phyloP scores from a whole-genome alignment of 148 eudicot genomes.

The Cornus controversa region DNA sequence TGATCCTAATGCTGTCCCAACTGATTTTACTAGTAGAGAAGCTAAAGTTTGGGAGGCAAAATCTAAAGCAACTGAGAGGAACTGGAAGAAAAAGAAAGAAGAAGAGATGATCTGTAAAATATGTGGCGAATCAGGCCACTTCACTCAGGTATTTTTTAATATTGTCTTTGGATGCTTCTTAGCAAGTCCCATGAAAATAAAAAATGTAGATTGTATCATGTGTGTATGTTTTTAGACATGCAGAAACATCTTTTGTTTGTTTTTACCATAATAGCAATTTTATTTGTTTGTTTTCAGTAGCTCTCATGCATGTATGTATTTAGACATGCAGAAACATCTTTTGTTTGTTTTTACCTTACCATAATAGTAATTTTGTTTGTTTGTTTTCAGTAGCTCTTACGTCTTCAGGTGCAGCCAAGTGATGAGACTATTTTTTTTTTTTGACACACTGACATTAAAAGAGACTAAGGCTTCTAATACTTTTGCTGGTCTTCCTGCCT shows the following conservation, averaged over 20 bases:
- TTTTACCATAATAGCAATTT: background rate
- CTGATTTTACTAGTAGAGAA: constrained; percentile 97
- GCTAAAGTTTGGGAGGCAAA: constrained; percentile 99
- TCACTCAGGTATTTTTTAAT: constrained; percentile 70
- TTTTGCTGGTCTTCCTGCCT: background rate
- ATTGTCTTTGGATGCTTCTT: background rate
- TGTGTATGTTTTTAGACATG: background rate
- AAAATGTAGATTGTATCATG: background rate
- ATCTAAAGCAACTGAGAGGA: constrained; percentile 99
- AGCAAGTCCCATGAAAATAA: background rate
- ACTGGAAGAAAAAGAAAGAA: constrained; percentile 97
- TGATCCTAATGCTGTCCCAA: constrained; percentile 99
- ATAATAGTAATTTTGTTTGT: background rate
- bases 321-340: background rate
- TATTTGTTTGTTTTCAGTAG: background rate
- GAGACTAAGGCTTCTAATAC: too few relatives aligned
- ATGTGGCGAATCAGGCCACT: constrained; percentile 96
- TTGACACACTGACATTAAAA: background rate
- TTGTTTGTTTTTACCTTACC: too few relatives aligned
- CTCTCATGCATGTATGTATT: background rate
- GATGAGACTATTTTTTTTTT: background rate
- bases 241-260: background rate
- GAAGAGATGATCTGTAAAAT: constrained; percentile 98
- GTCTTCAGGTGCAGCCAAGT: background rate
- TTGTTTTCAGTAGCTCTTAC: background rate